Conservation (phyloP, 106 monocot species). For the Dendrobium huoshanense region DNA sequence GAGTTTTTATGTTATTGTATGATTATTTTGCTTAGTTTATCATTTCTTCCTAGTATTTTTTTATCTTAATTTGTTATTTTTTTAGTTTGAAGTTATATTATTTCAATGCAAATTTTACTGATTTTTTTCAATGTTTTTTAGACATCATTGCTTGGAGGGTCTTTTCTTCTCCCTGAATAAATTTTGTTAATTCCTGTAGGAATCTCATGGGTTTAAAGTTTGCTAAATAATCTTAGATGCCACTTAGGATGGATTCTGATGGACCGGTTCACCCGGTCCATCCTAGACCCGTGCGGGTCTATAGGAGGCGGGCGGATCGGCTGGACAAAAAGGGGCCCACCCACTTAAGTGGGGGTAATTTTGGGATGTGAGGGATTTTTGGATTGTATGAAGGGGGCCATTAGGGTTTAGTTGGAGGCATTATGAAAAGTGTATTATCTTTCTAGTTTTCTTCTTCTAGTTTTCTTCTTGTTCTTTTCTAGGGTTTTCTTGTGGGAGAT, state of each 20-base stretch:
- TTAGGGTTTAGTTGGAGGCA: no score
- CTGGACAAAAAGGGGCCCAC: no score
- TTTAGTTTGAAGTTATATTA: background rate
- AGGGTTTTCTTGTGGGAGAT: no score
- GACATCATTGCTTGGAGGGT: background rate
- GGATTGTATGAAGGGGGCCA: no score
- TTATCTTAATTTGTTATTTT: background rate
- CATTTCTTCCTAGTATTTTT: background rate
- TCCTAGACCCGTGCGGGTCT: no score
- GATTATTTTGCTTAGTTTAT: background rate
- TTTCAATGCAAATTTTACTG: background rate
- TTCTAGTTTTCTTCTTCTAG: no score
- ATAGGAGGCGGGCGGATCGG: no score
- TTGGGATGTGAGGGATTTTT: no score
- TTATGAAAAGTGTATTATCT: no score
- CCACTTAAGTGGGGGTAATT: no score
- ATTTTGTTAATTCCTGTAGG: conserved; percentile 1
- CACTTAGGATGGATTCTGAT: background rate
- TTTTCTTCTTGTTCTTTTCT: no score
- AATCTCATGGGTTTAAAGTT: background rate
- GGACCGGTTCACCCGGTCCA: no score
- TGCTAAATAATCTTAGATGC: background rate
- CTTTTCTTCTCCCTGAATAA: background rate
- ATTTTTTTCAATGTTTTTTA: background rate
- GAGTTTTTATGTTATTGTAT: background rate